These are phyloP conservation scores for Metschnikowia drakensbergensis DNA, from an alignment of 805 yeast species.

Conservation along the genomic window DNA sequence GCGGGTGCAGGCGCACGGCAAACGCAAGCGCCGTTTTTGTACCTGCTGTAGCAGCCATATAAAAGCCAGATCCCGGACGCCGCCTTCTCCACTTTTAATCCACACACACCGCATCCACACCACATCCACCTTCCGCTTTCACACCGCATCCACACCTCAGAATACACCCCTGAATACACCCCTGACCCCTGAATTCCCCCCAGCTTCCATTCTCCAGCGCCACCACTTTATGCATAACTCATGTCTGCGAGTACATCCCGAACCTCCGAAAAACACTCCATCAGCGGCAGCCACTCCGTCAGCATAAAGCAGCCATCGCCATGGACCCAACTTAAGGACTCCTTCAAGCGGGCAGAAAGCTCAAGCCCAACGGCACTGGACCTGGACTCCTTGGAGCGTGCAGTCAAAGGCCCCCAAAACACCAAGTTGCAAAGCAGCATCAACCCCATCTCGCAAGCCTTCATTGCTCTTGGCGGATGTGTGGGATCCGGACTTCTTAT, in stretches of 20 bases:
- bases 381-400: conserved; percentile 14
- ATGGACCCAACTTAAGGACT: conserved; percentile 13
- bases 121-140: not conserved
- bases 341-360: conserved; percentile 14
- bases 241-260: conserved; percentile 8
- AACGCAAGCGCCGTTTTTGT: conserved; percentile 3
- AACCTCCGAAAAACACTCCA: conserved; percentile 6
- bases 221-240: not conserved
- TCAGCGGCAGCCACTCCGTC: not conserved
- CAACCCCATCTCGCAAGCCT: conserved; percentile 17
- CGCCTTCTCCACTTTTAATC: not conserved
- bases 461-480: conserved; percentile 42
- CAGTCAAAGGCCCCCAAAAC: conserved; percentile 13
- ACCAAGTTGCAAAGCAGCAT: conserved; percentile 13
- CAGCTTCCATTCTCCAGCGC: not conserved
- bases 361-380: not conserved
- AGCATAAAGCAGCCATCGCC: conserved; percentile 8
- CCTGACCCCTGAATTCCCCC: no score
- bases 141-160: no score
- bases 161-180: no score
- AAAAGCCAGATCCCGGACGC: not conserved
- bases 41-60: not conserved
- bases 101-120: no score
- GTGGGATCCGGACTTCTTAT: conserved; percentile 42
- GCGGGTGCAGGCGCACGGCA: conserved; percentile 14